phyloP scores from a whole-genome alignment of 1,139 yeast genomes.

The Scheffersomyces cryptocercus region DNA sequence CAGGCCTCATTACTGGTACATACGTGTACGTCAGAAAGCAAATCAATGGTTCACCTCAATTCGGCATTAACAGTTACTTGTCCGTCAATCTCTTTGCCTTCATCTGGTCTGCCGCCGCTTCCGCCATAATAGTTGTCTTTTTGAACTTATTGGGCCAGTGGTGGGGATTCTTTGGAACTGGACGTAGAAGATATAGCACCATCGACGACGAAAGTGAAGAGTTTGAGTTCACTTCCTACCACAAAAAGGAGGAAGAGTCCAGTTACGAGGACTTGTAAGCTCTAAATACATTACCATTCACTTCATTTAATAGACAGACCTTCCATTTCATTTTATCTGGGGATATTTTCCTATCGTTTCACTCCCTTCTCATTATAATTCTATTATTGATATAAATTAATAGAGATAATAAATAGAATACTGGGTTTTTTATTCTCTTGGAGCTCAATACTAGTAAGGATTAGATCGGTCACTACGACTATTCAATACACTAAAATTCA shows the following conservation, averaged over 20 bases:
- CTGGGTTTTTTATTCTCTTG: too few relatives aligned
- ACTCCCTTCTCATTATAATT: too few relatives aligned
- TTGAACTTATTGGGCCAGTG: conserved; percentile 46
- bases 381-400: too few relatives aligned
- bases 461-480: too few relatives aligned
- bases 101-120: conserved; percentile 42
- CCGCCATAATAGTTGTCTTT: conserved; percentile 34
- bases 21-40: conserved; percentile 30
- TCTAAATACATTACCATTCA: conserved; percentile 1
- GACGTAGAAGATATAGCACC: conserved; percentile 32
- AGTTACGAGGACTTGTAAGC: too few relatives aligned
- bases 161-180: conserved; percentile 41
- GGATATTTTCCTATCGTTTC: too few relatives aligned
- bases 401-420: too few relatives aligned
- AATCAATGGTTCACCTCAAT: conserved; percentile 32
- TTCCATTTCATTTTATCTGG: too few relatives aligned
- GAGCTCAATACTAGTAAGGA: too few relatives aligned
- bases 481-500: too few relatives aligned
- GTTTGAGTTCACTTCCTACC: conserved; percentile 31
- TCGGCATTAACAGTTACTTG: conserved; percentile 38
- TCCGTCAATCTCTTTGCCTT: conserved; percentile 46
- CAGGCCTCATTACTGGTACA: conserved; percentile 37
- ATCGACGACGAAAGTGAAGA: conserved; percentile 5
- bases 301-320: neutral
- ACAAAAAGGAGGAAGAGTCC: conserved; percentile 10